These are phyloP conservation scores for Colletotrichum simmondsii DNA, from an alignment of 2,329 filamentous ascomycete species.

Conservation along the genomic window DNA sequence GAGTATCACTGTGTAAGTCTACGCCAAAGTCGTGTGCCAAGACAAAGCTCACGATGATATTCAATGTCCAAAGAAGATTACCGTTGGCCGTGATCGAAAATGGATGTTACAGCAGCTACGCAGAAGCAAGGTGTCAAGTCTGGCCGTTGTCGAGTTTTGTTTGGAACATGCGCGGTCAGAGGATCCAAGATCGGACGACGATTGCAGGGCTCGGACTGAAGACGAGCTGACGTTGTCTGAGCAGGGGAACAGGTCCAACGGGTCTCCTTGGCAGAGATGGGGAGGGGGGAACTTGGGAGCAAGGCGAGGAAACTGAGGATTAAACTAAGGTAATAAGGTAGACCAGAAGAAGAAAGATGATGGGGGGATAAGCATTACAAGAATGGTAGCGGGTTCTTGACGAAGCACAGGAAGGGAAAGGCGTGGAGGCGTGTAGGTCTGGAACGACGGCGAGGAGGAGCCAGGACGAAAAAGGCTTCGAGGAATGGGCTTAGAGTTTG, in stretches of 20 bases:
- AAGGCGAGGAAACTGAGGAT: not conserved
- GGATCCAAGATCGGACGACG: not conserved
- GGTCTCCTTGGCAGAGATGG: not conserved
- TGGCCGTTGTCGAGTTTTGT: not conserved
- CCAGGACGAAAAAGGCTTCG: slow-evolving; percentile 1
- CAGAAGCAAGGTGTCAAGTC: not conserved
- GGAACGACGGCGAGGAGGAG: not conserved
- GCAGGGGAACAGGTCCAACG: not conserved
- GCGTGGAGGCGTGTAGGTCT: not conserved
- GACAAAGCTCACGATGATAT: not conserved
- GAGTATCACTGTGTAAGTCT: not conserved
- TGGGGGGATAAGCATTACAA: slow-evolving; percentile 1
- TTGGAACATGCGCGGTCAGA: not conserved
- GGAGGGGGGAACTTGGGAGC: not conserved
- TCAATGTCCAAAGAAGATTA: too few relatives aligned
- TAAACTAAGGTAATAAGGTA: not conserved
- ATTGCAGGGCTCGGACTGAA: not conserved
- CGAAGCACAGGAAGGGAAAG: not conserved
- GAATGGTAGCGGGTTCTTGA: not conserved
- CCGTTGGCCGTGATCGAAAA: not conserved
- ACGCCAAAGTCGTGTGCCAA: not conserved
- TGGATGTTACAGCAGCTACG: not conserved
- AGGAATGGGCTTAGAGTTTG: slow-evolving; percentile 8
- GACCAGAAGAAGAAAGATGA: not conserved
- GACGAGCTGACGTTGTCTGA: not conserved